Base-by-base conservation (phyloP, 805 yeast species). In the Candida patagonica region DNA sequence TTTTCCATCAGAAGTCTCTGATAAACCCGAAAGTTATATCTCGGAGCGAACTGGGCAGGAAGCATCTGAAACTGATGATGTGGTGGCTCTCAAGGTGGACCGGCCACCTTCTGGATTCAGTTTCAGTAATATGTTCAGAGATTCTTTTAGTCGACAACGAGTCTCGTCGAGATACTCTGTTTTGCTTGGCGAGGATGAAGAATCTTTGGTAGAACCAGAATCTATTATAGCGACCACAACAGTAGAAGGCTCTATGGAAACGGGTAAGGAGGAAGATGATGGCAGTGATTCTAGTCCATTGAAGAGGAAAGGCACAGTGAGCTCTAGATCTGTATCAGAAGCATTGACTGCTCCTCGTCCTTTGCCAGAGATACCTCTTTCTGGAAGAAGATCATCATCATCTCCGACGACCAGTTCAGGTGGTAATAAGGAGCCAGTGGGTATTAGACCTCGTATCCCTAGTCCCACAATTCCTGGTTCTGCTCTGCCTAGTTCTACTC, bases 191-290 rank as follows among this genome's bases (percentile, higher is more conserved):
- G 37, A 33, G 9, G 35, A 21, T 4, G 35, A 19, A 9, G 25
- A 31, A 17, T n/a, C n/a, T n/a, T n/a, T n/a, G n/a, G n/a, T n/a
- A n/a, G n/a, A n/a, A n/a, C n/a, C n/a, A n/a, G n/a, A n/a, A n/a
- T n/a, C n/a, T n/a, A n/a, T n/a, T n/a, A n/a, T n/a, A n/a, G 31
- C 19, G 13, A 15, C 31, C 8, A 20, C 13, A 5, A 15, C 31
- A 24, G 38, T 42, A n/a, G 27, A 30, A 8, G 36, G 36, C 2
- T 42, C 37, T 4, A 17, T 38, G 24, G n/a, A n/a, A n/a, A n/a
- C n/a, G n/a, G 35, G 32, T 4, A 38, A 34, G 20, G 42, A 39
- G 2, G 41, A 37, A 16, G 32, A 21, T 5, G 45, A 42, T 10
- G 22, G 42, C 20, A 15, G 21, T 6, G 38, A 42, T 42, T 13